phyloP scores from a whole-genome alignment of 1,284 basidiomycete species.

The Acaromyces ingoldii region DNA sequence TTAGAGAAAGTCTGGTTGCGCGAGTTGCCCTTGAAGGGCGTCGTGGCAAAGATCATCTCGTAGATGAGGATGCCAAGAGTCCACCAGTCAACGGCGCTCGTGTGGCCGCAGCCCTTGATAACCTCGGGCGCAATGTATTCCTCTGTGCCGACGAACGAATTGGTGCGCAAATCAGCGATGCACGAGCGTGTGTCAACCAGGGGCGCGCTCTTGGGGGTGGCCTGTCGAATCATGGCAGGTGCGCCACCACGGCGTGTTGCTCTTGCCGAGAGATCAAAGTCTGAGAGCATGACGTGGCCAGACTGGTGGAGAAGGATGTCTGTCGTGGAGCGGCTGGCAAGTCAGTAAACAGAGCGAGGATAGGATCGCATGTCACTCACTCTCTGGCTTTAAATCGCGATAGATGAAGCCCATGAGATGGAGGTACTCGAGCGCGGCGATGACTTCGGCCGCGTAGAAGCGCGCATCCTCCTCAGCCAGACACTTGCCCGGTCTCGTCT shows the following conservation, averaged over 20 bases:
- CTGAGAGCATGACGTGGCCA: slow-evolving; percentile 98
- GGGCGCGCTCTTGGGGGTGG: slow-evolving; percentile 82
- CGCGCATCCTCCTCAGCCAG: slow-evolving; percentile 88
- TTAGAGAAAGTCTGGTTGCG: slow-evolving; percentile 95
- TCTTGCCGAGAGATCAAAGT: slow-evolving; percentile 97
- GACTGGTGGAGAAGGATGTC: slow-evolving; percentile 98
- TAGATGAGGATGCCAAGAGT: slow-evolving; percentile 96
- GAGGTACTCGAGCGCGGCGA: slow-evolving; percentile 93
- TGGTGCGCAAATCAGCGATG: slow-evolving; percentile 94
- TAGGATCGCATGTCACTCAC: slow-evolving; percentile 60
- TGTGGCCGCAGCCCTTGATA: slow-evolving; percentile 94
- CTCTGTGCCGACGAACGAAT: slow-evolving; percentile 98
- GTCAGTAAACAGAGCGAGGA: not conserved
- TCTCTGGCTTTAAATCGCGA: slow-evolving; percentile 97
- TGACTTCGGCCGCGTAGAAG: slow-evolving; percentile 98
- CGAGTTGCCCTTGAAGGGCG: slow-evolving; percentile 94
- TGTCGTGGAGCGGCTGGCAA: slow-evolving; percentile 48
- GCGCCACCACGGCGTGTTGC: slow-evolving; percentile 69
- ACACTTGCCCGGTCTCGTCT: slow-evolving; percentile 86
- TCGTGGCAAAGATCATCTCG: slow-evolving; percentile 99
- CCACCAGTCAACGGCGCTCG: slow-evolving; percentile 99
- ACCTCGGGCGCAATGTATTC: slow-evolving; percentile 99
- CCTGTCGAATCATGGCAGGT: slow-evolving; percentile 82
- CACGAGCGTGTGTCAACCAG: slow-evolving; percentile 95
- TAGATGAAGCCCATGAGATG: slow-evolving; percentile 99